A percentile compares a stretch with the other conserved stretches of the same genome.
Conservation (phyloP, 1,284 basidiomycete species). For the Tremellales sp. region DNA sequence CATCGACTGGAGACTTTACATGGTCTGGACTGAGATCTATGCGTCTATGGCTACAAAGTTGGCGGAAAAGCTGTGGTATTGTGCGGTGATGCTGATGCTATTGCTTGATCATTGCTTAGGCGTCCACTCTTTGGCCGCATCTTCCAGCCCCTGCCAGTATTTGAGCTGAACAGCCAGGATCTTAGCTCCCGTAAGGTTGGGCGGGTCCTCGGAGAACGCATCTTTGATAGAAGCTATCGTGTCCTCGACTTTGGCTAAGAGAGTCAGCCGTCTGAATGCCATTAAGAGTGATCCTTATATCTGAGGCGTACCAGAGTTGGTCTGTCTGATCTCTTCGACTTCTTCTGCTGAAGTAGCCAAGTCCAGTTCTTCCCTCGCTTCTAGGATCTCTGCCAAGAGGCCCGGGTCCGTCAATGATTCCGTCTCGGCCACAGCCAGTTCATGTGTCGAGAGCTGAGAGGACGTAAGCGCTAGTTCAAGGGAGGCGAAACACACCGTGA, state of each 20-base stretch:
- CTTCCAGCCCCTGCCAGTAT: conserved; percentile 70
- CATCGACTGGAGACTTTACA: too few relatives aligned
- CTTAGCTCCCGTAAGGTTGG: conserved; percentile 60
- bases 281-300: too few relatives aligned
- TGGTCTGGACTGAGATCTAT: too few relatives aligned
- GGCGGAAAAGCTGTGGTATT: too few relatives aligned
- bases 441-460: conserved; percentile 57
- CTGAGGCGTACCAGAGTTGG: conserved; percentile 65
- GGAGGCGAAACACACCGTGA: too few relatives aligned
- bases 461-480: background rate
- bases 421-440: conserved; percentile 61
- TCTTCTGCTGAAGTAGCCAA: conserved; percentile 56
- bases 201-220: conserved; percentile 53
- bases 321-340: conserved; percentile 55
- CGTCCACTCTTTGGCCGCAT: conserved; percentile 57
- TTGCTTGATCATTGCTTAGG: background rate
- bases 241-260: conserved; percentile 57
- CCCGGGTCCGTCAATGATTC: conserved; percentile 70
- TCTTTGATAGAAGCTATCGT: conserved; percentile 54
- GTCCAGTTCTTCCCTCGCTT: conserved; percentile 74
- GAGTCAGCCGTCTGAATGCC: background rate
- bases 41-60: too few relatives aligned
- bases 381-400: conserved; percentile 75
- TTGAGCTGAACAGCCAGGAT: conserved; percentile 64
- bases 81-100: too few relatives aligned